Evolutionary conservation across 331 rosid genomes (phyloP).

Genomic region (Phaseolus coccineus): DNA sequence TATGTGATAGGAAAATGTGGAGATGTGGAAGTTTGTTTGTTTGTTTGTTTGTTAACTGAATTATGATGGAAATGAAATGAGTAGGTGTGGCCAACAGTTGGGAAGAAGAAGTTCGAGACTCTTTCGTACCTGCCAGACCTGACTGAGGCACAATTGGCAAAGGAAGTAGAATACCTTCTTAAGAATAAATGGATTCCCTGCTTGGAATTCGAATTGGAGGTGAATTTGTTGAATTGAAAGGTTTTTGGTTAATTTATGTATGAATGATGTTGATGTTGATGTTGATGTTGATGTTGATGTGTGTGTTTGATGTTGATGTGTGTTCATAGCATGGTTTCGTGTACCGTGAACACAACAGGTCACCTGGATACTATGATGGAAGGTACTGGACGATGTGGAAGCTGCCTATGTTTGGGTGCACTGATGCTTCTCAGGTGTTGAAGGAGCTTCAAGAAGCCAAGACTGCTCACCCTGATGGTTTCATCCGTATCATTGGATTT

Average conservation of each 20-base stretch:
- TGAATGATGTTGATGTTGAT: background rate
- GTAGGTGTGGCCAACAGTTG: conserved; percentile 85
- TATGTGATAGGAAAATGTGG: no score
- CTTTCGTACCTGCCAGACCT: conserved; percentile 81
- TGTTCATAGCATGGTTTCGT: conserved; percentile 53
- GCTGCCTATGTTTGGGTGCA: conserved; percentile 56
- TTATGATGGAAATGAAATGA: background rate
- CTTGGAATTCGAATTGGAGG: conserved; percentile 74
- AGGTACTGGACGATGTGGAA: conserved; percentile 61
- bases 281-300: background rate
- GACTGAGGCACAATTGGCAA: background rate
- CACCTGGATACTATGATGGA: conserved; percentile 63
- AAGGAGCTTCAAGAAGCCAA: conserved; percentile 50
- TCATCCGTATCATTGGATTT: conserved; percentile 66
- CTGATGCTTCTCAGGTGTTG: conserved; percentile 47
- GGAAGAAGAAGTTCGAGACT: conserved; percentile 79
- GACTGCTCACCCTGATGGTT: conserved; percentile 24
- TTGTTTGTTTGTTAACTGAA: background rate
- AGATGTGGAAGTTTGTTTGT: no score
- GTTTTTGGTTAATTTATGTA: background rate
- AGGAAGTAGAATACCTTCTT: conserved; percentile 72
- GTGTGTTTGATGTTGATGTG: background rate
- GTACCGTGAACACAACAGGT: conserved; percentile 59
- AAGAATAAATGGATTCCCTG: conserved; percentile 72
- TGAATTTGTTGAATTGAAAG: background rate